Conservation (phyloP, 2,329 filamentous ascomycete species). For the Colletotrichum abscissum region DNA sequence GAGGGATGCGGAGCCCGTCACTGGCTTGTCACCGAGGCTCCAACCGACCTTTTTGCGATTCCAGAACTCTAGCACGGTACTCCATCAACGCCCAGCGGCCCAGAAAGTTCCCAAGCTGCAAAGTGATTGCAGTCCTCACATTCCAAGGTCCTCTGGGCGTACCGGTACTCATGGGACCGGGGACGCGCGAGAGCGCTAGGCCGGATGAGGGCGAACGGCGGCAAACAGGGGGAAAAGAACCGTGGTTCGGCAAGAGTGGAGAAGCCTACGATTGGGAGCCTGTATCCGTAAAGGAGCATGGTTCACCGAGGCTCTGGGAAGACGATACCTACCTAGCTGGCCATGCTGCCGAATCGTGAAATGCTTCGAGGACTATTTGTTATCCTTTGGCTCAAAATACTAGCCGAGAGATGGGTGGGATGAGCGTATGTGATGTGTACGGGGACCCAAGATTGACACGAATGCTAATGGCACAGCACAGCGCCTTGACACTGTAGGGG, state of each 20-base stretch:
- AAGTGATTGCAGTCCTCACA: neutral
- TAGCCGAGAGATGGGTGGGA: neutral
- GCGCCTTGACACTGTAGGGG: constrained; percentile 6
- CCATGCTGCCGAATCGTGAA: neutral
- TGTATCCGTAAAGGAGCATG: neutral
- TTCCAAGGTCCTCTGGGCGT: constrained; percentile 12
- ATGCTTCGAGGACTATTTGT: neutral
- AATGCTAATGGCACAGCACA: neutral
- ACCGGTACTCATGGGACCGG: neutral
- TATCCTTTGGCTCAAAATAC: neutral
- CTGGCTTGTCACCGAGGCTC: constrained; percentile 14
- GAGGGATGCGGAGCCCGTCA: constrained; percentile 8
- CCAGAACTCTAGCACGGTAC: neutral
- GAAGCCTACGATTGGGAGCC: neutral
- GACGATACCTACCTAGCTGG: neutral
- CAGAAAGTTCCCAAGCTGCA: neutral
- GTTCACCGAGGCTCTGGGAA: neutral
- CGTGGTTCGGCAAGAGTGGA: neutral
- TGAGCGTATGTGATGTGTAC: neutral
- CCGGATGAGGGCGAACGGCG: constrained; percentile 20
- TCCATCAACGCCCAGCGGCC: neutral
- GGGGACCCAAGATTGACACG: neutral
- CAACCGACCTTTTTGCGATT: neutral
- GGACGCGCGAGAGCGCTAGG: constrained; percentile 4
- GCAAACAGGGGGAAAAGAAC: neutral